Evolutionary conservation across 345 rosid genomes (phyloP), one percentile per base, ranked within the genome.

Genomic region (Eucalyptus fibrosa): DNA sequence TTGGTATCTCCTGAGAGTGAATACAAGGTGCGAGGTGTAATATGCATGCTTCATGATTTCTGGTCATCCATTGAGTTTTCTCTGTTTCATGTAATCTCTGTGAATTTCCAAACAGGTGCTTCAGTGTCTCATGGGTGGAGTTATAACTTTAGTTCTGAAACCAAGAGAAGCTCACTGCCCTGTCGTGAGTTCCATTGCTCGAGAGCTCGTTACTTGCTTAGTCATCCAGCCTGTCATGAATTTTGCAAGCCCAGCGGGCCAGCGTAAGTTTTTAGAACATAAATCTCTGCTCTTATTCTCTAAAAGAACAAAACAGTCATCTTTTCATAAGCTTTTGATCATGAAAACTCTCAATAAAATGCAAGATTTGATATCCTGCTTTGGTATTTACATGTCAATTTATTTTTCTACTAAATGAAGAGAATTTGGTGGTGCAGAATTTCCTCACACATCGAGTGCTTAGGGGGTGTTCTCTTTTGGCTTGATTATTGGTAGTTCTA

Each of bases 141-240:
- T 97, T 92, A 92, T 97, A 92, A 95, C 99, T 85, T 92, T 94
- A 87, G 96, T 97, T 40, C 94, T 98, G 60, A 93, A 96, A 94
- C 96, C 96, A 37, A 96, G 96, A 89, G 99, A 98, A 95, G 97
- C 97, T 93, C 98, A 98, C 88, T 95, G 95, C 90, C 99, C 98
- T 90, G 92, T 98, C 82, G 98, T 98, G 92, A 95, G 96, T 88
- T 93, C 98, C 32, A 95, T 98, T 88, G 97, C 99, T 92, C 93
- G 99, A 91, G 99, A 98, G 93, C 94, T 98, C 47, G 95, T 98
- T 80, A 97, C 99, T 92, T 97, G 99, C 95, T 93, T 97, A 94
- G 97, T 98, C 87, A 42, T 97, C 93, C 99, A 96, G 93, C 99
- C 99, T 90, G 91, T 98, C 88, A 72, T 97, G 97, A 92, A 93